Evolutionary conservation across 2,329 filamentous ascomycete species (phyloP).

Genomic region (Claviceps fusiformis): DNA sequence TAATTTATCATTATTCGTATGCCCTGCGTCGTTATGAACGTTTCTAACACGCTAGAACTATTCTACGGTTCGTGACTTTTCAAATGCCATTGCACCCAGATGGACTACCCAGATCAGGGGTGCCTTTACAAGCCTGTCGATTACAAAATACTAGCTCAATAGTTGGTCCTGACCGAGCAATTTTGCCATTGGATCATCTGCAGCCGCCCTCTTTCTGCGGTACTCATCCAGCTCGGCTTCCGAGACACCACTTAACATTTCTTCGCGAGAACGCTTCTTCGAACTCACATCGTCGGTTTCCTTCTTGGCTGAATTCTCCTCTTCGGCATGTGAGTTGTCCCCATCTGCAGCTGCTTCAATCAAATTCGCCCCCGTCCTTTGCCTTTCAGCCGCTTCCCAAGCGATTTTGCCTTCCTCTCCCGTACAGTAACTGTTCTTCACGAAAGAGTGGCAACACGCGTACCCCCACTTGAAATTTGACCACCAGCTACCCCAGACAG

Average conservation of each 20-base stretch:
- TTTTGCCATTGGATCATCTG: conserved; percentile 78
- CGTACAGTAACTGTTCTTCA: conserved; percentile 97
- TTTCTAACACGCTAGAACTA: background rate
- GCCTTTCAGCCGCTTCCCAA: conserved; percentile 61
- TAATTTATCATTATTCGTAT: background rate
- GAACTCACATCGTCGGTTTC: conserved; percentile 19
- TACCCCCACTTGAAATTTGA: conserved; percentile 91
- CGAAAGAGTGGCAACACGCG: conserved; percentile 79
- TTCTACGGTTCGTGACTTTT: background rate
- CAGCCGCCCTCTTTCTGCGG: conserved; percentile 57
- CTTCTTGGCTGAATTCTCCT: conserved; percentile 16
- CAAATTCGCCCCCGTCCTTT: conserved; percentile 33
- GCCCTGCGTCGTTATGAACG: background rate
- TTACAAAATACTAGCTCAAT: conserved; percentile 17
- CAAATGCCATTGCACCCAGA: too few relatives aligned
- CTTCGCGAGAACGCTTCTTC: conserved; percentile 64
- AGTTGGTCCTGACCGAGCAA: conserved; percentile 63
- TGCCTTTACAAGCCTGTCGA: background rate
- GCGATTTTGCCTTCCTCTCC: conserved; percentile 76
- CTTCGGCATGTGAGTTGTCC: conserved; percentile 10
- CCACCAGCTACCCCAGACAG: conserved; percentile 98
- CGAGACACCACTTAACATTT: conserved; percentile 64
- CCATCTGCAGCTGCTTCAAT: conserved; percentile 22
- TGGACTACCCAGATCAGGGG: too few relatives aligned
- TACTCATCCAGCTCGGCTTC: conserved; percentile 83